These are phyloP conservation scores for Croton setiger DNA, from an alignment of 441 rosid species.

Conservation along the genomic window DNA sequence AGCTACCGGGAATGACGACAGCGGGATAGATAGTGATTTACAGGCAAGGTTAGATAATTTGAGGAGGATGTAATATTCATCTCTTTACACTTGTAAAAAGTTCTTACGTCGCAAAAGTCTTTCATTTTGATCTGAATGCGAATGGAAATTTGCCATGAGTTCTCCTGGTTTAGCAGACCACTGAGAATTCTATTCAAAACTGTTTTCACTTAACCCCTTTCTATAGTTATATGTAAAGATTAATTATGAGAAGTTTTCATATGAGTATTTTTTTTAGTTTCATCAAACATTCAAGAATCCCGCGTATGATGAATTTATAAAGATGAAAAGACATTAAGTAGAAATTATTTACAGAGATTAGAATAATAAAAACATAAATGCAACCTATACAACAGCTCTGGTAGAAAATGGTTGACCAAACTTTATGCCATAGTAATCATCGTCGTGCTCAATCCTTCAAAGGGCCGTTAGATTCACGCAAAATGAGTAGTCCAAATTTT, in stretches of 20 bases:
- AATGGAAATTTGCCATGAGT: conserved; percentile 15
- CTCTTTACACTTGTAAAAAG: conserved; percentile 21
- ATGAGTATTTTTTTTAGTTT: too few relatives aligned
- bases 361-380: background rate
- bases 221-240: background rate
- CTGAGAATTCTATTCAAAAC: background rate
- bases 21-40: conserved; percentile 70
- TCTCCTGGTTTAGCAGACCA: conserved; percentile 5
- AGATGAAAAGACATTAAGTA: background rate
- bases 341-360: background rate
- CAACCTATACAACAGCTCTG: background rate
- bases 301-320: background rate
- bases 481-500: background rate
- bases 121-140: conserved; percentile 27
- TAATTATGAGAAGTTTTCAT: too few relatives aligned
- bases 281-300: background rate
- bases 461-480: background rate
- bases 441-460: background rate
- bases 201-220: background rate
- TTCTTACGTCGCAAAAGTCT: conserved; percentile 16
- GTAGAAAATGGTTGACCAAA: background rate
- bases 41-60: conserved; percentile 89
- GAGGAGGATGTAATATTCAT: conserved; percentile 57
- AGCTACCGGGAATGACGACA: conserved; percentile 39
- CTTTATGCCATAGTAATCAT: background rate